These are phyloP conservation scores for Xerocomellus dryophilus DNA, from an alignment of 768 basidiomycete species.

Conservation along the genomic window DNA sequence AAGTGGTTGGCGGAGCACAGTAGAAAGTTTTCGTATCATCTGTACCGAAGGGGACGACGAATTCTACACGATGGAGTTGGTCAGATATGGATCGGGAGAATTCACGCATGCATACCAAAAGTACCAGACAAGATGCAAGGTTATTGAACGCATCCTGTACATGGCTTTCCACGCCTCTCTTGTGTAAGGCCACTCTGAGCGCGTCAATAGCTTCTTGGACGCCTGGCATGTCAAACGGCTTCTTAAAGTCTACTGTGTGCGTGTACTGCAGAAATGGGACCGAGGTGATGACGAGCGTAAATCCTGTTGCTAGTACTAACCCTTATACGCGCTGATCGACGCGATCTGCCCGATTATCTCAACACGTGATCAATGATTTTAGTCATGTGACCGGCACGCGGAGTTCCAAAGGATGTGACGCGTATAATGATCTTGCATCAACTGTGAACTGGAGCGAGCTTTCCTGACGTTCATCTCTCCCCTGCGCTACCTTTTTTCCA, in stretches of 20 bases:
- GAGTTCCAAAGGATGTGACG: conserved; percentile 21
- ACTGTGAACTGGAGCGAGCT: neutral
- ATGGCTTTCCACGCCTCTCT: conserved; percentile 28
- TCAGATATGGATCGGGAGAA: neutral
- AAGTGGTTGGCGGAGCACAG: conserved; percentile 42
- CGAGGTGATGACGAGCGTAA: no score
- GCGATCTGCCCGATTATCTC: no score
- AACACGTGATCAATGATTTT: conserved; percentile 30
- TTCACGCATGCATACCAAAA: conserved; percentile 39
- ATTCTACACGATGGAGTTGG: conserved; percentile 32
- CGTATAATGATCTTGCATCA: conserved; percentile 12
- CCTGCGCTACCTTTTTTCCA: conserved; percentile 13
- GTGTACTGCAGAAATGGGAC: neutral
- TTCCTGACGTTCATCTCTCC: neutral
- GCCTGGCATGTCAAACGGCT: conserved; percentile 13
- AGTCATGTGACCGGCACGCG: conserved; percentile 28
- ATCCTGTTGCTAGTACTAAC: no score
- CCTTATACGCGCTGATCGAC: no score
- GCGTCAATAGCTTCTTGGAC: conserved; percentile 31
- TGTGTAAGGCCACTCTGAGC: conserved; percentile 32
- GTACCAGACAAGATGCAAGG: conserved; percentile 40
- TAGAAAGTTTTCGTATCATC: conserved; percentile 37
- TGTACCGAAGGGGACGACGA: conserved; percentile 36
- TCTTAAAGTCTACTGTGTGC: neutral
- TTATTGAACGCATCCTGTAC: conserved; percentile 37